Evolutionary conservation across 176 grass and related monocot genomes (phyloP), one percentile per base, ranked within the genome.

Genomic region (Rhynchospora breviuscula): DNA sequence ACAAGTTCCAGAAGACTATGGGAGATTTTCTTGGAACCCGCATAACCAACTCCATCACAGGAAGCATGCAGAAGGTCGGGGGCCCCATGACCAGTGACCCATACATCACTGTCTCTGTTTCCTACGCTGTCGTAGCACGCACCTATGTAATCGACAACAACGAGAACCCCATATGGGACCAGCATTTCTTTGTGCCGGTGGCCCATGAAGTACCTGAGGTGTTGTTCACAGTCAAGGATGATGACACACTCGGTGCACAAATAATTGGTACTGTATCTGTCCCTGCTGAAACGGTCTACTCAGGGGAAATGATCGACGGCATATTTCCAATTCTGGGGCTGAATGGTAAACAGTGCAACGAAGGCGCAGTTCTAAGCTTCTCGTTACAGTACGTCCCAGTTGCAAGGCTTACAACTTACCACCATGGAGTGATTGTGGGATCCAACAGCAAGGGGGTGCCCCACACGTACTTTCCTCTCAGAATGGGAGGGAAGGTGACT

Each of bases 161-260:
- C 11, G 94, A 97, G 88, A 94, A 97, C 47, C 94, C 94, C 0
- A 87, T 85, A 22, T 97, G 94, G 94, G 80, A 2, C n/a, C 94
- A 97, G 85, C 84, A 94, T 18, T 97, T 94, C 81, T 4, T 85
- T 23, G 87, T 97, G 51, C 87, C 94, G 0, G 94, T 97, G 0
- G 94, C 87, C 17, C 94, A 97, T 57, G 90, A 94, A 51, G 63
- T 88, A 0, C 88, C 94, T 0, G 90, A 97, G 45, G 88, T 97
- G 5, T n/a, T 81, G 58, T 97, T 97, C 63, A 51, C 92, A 15
- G 92, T 97, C 78, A 97, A 94, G 88, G 94, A 97, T 84, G 92
- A 69, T 10, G 92, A 97, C 8, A 80, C 94, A 15, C 80, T 94
- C 0, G 92, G 90, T 14, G 92, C 88, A 26, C 90, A 97, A 84